These are phyloP conservation scores for Talaromyces islandicus DNA, from an alignment of 2,329 filamentous ascomycete genomes.

Conservation along the genomic window DNA sequence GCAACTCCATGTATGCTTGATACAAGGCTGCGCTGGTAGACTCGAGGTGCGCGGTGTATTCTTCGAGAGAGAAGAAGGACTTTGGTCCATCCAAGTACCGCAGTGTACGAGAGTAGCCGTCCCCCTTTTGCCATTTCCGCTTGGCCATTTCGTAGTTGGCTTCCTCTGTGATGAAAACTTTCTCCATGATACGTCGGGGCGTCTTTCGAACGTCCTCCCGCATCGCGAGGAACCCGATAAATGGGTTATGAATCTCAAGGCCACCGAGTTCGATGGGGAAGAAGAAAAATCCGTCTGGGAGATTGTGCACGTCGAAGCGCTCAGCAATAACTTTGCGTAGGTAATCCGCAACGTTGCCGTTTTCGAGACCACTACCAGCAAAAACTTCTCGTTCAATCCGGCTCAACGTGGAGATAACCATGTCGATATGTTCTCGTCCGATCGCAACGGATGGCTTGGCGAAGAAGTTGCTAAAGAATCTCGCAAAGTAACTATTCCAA, in stretches of 20 bases:
- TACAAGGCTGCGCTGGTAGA: slow-evolving; percentile 23
- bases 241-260: slow-evolving; percentile 46
- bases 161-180: slow-evolving; percentile 41
- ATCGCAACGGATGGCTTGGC: slow-evolving; percentile 51
- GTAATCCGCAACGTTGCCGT: slow-evolving; percentile 48
- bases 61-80: slow-evolving; percentile 35
- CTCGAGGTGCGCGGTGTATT: slow-evolving; percentile 32
- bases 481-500: slow-evolving; percentile 53
- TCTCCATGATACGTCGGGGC: slow-evolving; percentile 27
- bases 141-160: slow-evolving; percentile 47
- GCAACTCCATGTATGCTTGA: slow-evolving; percentile 27
- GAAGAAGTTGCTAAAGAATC: slow-evolving; percentile 55
- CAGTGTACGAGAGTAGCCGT: slow-evolving; percentile 3
- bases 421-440: slow-evolving; percentile 50
- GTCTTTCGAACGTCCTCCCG: slow-evolving; percentile 35
- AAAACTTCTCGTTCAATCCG: slow-evolving; percentile 46
- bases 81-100: not conserved
- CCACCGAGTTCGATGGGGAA: slow-evolving; percentile 49
- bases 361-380: slow-evolving; percentile 19
- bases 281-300: slow-evolving; percentile 49
- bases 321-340: slow-evolving; percentile 48
- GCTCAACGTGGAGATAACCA: slow-evolving; percentile 47
- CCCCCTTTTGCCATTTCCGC: slow-evolving; percentile 24
- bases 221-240: slow-evolving; percentile 45
- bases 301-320: slow-evolving; percentile 45